These are phyloP conservation scores for Silene uniflora DNA, from an alignment of 148 eudicot genomes.

Conservation along the genomic window DNA sequence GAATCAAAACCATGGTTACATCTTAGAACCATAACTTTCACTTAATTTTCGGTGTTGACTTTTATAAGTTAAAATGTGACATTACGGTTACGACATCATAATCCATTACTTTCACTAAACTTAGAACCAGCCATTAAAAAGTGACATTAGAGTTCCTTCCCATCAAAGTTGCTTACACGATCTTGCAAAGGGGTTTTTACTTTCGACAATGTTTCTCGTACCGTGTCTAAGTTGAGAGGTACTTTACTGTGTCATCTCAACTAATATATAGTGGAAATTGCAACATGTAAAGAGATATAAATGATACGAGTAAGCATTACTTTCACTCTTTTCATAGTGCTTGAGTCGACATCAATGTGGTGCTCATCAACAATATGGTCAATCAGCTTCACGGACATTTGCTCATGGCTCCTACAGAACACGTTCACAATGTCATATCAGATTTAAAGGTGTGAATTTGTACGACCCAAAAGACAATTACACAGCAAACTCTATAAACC, in stretches of 20 bases:
- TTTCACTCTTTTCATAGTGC: slow-evolving; percentile 55
- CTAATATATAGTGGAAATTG: background rate
- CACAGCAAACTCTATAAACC: background rate
- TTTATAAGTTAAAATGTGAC: background rate
- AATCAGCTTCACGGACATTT: slow-evolving; percentile 75
- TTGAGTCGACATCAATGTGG: slow-evolving; percentile 62
- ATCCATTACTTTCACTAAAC: too few species aligned
- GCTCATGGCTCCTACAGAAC: slow-evolving; percentile 77
- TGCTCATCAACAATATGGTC: slow-evolving; percentile 83
- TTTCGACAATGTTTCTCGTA: slow-evolving; percentile 1
- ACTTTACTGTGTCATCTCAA: background rate
- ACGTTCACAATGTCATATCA: background rate
- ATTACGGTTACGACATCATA: too few species aligned
- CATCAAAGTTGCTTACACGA: slow-evolving; percentile 3
- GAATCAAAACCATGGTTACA: background rate
- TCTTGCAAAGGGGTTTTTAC: background rate
- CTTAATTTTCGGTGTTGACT: background rate
- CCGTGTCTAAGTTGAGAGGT: slow-evolving; percentile 1
- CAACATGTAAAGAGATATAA: background rate
- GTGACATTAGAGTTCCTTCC: background rate
- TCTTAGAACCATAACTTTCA: background rate
- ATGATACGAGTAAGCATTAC: slow-evolving; percentile 29
- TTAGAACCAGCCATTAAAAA: background rate
- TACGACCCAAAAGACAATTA: background rate
- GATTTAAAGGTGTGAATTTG: background rate